Base-by-base conservation (phyloP, 768 basidiomycete species). In the Collybia sordida region DNA sequence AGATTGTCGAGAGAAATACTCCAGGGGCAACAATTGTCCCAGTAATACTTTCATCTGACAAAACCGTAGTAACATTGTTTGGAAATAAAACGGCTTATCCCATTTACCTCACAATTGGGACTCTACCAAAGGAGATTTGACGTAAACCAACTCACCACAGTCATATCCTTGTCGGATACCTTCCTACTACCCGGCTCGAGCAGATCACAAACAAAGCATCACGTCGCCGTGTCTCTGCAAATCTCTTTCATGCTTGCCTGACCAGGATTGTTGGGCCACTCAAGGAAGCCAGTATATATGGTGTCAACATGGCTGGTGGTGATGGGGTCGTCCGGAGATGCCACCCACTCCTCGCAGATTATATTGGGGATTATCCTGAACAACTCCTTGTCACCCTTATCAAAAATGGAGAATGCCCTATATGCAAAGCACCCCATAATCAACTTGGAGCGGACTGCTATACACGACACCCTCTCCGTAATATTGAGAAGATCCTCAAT, bases 41-140 rank as follows among this genome's bases (percentile, higher is more conserved):
- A 0, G 37, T 81, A 6, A 75, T 80, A 15, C 50, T 80, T 1
- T 67, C 74, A 0, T 68, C 75, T 0, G 75, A 81, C 58, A 79
- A 78, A 45, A 79, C 75, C 0, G 61, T 68, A 42, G 57, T 79
- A 0, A 73, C 73, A 0, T 45, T 59, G 0, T 73, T 78, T 51
- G 54, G 70, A 1, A 68, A 73, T 47, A 74, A 78, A 52, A 51
- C 54, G 17, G 71, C 73, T 4, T 79, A 73, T 56, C 77, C 77
- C 0, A 63, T 80, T 0, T 81, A 81, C 51, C 44, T 79, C 8
- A 74, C 78, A 0, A 69, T 79, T 43, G 74, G 75, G 0, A 77
- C 78, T 47, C 60, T 79, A 4, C 60, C 66, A 0, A 78, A 78
- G 46, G 56, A 66, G 0, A 65, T 73, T 11, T 64, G 65, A 0